phyloP scores from a whole-genome alignment of 805 yeast genomes.

The Metschnikowia peoriensis region DNA sequence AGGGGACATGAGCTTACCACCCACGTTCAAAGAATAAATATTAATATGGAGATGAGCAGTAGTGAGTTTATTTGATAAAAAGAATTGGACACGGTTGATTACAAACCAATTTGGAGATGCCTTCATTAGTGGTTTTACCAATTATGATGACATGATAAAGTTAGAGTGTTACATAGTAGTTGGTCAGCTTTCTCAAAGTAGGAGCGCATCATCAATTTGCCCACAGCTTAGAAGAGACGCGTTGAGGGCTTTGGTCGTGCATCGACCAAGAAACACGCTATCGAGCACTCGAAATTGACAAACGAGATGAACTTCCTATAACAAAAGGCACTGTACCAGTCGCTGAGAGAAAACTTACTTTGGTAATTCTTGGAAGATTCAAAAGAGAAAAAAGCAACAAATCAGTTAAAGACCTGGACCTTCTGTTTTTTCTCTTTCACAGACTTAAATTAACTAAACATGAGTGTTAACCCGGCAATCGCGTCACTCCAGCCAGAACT shows the following conservation, averaged over 20 bases:
- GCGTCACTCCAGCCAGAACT: constrained; percentile 54
- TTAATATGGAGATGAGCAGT: not conserved
- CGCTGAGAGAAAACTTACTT: too few relatives aligned
- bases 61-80: not conserved
- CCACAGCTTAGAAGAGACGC: not conserved
- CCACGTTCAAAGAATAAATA: not conserved
- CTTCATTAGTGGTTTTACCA: too few relatives aligned
- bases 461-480: constrained; percentile 12
- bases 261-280: not conserved
- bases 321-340: too few relatives aligned
- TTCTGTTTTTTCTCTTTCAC: not conserved
- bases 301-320: not conserved
- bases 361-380: not conserved
- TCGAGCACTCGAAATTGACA: not conserved
- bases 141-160: not conserved
- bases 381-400: not conserved
- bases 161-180: too few relatives aligned
- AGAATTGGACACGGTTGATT: too few relatives aligned
- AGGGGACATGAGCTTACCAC: constrained; percentile 10
- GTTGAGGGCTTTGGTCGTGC: not conserved
- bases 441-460: not conserved
- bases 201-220: too few relatives aligned
- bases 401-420: not conserved
- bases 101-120: too few relatives aligned
- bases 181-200: too few relatives aligned